phyloP scores from a whole-genome alignment of 495 filamentous ascomycete genomes.

The Aspergillus bridgeri region DNA sequence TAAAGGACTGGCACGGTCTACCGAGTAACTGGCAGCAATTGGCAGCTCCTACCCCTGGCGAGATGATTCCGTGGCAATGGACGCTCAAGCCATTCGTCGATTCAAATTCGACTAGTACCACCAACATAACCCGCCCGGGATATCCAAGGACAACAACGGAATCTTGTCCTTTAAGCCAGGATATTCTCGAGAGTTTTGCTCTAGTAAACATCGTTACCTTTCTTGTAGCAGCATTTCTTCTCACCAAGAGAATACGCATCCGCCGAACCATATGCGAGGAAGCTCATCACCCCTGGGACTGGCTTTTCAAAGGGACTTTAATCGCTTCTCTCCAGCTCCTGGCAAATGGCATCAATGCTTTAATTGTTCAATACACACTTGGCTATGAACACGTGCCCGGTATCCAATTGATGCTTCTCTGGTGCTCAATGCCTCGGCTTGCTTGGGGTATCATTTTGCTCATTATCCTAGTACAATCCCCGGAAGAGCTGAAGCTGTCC shows the following conservation, averaged over 20 bases:
- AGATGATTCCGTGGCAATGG: constrained; percentile 18
- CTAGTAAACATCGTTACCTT: constrained; percentile 14
- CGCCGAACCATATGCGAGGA: constrained; percentile 1
- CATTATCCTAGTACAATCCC: constrained; percentile 8
- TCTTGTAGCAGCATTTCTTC: constrained; percentile 7
- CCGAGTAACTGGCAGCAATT: constrained; percentile 17
- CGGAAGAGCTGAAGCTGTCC: not conserved
- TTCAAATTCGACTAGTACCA: constrained; percentile 7
- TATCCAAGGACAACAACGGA: not conserved
- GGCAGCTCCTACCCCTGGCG: constrained; percentile 10
- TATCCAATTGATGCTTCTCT: constrained; percentile 16
- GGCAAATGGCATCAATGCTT: constrained; percentile 11
- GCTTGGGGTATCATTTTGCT: constrained; percentile 10
- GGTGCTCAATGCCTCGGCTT: constrained; percentile 17
- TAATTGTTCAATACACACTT: constrained; percentile 9
- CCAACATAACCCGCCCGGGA: not conserved
- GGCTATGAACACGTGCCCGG: constrained; percentile 12
- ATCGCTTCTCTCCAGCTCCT: constrained; percentile 13
- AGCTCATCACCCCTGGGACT: constrained; percentile 6
- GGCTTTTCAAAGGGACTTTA: constrained; percentile 12
- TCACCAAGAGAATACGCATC: constrained; percentile 9
- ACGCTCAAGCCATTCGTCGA: constrained; percentile 10
- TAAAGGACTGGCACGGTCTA: constrained; percentile 16
- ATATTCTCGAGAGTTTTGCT: constrained; percentile 13
- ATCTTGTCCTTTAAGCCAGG: constrained; percentile 12